These are phyloP conservation scores for Erysimum cheiranthoides DNA, from an alignment of 345 rosid species.

Conservation along the genomic window DNA sequence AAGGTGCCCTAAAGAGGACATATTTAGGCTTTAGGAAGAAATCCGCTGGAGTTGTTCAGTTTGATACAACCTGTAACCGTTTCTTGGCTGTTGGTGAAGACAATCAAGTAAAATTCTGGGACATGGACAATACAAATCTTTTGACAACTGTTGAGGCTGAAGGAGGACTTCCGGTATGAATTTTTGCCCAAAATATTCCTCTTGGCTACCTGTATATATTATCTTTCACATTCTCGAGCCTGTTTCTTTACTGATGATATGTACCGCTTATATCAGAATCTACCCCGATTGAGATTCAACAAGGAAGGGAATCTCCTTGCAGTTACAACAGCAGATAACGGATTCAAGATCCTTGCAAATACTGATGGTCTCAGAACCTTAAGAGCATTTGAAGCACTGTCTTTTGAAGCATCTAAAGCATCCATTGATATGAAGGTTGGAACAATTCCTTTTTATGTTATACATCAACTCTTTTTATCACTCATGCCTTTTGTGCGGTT, in stretches of 20 bases:
- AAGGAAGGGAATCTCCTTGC: constrained; percentile 73
- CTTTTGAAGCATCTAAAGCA: constrained; percentile 57
- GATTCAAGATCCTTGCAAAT: constrained; percentile 68
- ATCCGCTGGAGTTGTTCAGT: constrained; percentile 66
- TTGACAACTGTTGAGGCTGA: constrained; percentile 67
- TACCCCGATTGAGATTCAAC: constrained; percentile 74
- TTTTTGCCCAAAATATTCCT: constrained; percentile 5
- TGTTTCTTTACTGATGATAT: constrained; percentile 34
- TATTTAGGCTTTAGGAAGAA: constrained; percentile 71
- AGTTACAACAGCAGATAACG: constrained; percentile 67
- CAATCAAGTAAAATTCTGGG: constrained; percentile 70
- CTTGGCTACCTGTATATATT: constrained; percentile 11
- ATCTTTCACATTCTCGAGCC: background rate
- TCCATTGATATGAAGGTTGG: constrained; percentile 44
- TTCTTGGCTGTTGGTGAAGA: constrained; percentile 81
- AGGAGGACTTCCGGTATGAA: constrained; percentile 68
- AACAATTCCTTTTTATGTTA: background rate
- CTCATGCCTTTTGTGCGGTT: constrained; percentile 8
- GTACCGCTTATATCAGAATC: constrained; percentile 44
- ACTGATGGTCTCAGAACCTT: constrained; percentile 61
- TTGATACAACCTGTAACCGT: constrained; percentile 70
- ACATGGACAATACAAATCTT: constrained; percentile 66
- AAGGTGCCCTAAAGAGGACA: constrained; percentile 71
- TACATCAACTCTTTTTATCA: background rate
- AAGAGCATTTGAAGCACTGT: constrained; percentile 55